phyloP scores from a whole-genome alignment of 2,329 filamentous ascomycete species.

The Penicillium sumatraense region DNA sequence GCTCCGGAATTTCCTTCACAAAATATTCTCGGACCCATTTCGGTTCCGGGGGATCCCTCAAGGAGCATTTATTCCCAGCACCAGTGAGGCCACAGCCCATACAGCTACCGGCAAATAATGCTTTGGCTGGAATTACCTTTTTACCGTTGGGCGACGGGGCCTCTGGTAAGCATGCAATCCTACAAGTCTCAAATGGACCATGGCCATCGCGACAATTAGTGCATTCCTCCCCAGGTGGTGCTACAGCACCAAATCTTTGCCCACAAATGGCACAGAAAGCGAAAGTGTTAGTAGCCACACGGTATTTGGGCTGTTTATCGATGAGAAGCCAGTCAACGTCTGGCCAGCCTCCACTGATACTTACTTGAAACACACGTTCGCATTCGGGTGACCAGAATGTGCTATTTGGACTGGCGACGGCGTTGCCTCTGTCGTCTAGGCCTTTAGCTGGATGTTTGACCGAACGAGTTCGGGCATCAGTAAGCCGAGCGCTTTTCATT shows the following conservation, averaged over 20 bases:
- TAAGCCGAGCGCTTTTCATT: too few species aligned
- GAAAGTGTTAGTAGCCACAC: neutral
- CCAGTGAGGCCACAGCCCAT: neutral
- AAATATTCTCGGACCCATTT: neutral
- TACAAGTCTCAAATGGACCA: neutral
- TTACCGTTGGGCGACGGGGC: neutral
- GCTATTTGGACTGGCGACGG: neutral
- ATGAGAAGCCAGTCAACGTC: neutral
- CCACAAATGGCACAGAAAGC: neutral
- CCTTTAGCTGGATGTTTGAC: neutral
- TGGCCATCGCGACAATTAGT: neutral
- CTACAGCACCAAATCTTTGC: neutral
- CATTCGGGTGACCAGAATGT: neutral
- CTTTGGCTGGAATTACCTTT: neutral
- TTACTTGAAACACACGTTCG: neutral
- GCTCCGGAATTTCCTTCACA: neutral
- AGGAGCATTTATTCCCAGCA: neutral
- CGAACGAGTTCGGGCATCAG: too few species aligned
- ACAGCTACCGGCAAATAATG: neutral
- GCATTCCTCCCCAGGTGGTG: neutral
- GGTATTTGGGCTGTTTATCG: neutral
- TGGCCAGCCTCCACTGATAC: neutral
- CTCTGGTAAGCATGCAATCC: neutral
- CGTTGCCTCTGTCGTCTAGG: neutral
- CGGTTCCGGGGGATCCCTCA: neutral